Conservation (phyloP, 495 filamentous ascomycete genomes). For the Penicillium manginii region DNA sequence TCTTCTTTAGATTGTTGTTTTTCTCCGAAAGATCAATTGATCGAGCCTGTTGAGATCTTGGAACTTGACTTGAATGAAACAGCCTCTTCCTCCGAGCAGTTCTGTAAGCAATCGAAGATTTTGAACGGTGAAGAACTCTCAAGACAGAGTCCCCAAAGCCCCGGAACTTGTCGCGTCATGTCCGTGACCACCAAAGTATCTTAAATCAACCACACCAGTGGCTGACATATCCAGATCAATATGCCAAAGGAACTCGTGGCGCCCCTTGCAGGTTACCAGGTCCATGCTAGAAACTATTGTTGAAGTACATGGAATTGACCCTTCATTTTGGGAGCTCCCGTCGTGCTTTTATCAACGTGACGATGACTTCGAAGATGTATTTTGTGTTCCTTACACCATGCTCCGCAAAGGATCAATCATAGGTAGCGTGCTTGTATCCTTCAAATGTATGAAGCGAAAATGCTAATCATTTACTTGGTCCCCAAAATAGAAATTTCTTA, state of each 20-base stretch:
- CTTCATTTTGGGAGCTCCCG: conserved; percentile 38
- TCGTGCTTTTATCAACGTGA: conserved; percentile 46
- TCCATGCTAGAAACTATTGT: conserved; percentile 38
- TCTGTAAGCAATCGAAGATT: background rate
- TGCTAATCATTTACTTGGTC: background rate
- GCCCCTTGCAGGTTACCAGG: conserved; percentile 40
- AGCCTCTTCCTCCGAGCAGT: background rate
- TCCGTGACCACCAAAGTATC: background rate
- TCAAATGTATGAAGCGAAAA: background rate
- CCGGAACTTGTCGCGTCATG: conserved; percentile 12
- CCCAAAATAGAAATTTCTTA: conserved; percentile 39
- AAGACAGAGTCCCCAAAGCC: background rate
- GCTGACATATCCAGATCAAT: conserved; percentile 37
- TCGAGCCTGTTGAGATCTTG: conserved; percentile 27
- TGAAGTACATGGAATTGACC: conserved; percentile 15
- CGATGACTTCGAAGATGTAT: conserved; percentile 39
- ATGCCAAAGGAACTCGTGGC: conserved; percentile 46
- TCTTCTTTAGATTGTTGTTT: conserved; percentile 26
- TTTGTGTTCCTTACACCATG: conserved; percentile 30
- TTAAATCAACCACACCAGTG: background rate
- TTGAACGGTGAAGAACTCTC: background rate
- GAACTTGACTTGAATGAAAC: conserved; percentile 14
- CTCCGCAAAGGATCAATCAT: conserved; percentile 20
- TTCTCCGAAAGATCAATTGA: conserved; percentile 19
- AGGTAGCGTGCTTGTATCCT: conserved; percentile 22